Base-by-base conservation (phyloP, 371 early-diverging fungal genomes). In the Mortierella sp. region DNA sequence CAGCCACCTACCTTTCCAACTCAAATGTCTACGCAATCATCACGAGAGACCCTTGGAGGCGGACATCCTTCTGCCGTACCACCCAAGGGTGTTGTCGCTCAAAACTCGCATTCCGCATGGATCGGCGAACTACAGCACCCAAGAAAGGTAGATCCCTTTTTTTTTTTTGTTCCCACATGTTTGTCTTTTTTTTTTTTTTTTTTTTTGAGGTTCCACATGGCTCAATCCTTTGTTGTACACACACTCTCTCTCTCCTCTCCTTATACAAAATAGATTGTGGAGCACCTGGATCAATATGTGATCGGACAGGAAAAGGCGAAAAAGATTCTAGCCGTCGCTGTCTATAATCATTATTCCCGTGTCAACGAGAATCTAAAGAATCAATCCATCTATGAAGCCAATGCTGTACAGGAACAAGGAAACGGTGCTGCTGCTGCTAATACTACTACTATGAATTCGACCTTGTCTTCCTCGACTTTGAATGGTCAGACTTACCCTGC, bases 291-390 rank as follows among this genome's bases (percentile, higher is more conserved):
- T 81, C 91, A 94, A 60, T 92, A 94, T 79, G 92, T 96, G 23
- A 93, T 96, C 68, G 96, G 96, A 5, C 96, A 96, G 81, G 92
- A 93, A 25, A 76, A 90, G 37, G 93, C 95, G 14, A 96, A 96
- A 73, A 89, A 90, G 81, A 89, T 89, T 7, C 82, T 96, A 43
- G 86, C 96, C 0, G 95, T 95, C 5, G 96, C 97, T 5, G 90
- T 96, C 15, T 94, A 89, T 81, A 95, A 95, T 69, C 97, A 96
- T 70, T 95, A 96, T 75, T 90, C 86, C 47, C 86, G 96, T 4
- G 90, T 96, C 2, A 85, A 87, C n/a, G 87, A 90, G 51, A 96
- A 96, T 16, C 11, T 9, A 19, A 52, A 7, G 21, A 52, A 9
- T 52, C 7, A 19, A 19, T 26, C 18, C 15, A 19, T 37, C 28